phyloP scores from a whole-genome alignment of 2,329 filamentous ascomycete species.

The Colletotrichum aenigma region DNA sequence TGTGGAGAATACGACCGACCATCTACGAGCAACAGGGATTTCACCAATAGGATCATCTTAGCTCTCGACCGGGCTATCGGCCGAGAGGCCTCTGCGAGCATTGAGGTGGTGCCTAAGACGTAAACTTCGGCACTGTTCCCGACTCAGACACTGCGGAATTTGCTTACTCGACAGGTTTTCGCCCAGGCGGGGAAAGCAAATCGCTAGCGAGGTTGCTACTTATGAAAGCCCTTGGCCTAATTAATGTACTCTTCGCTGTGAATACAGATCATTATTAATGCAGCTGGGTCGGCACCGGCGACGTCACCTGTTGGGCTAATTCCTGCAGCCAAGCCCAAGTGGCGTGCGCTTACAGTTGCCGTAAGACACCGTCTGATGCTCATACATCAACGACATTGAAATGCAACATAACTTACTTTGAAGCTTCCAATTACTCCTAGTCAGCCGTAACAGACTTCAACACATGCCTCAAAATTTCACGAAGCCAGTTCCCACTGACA shows the following conservation, averaged over 20 bases:
- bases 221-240: not conserved
- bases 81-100: not conserved
- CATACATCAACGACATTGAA: fast-evolving
- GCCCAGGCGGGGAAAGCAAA: not conserved
- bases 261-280: not conserved
- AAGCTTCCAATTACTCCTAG: not conserved
- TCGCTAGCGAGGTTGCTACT: not conserved
- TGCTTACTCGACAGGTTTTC: not conserved
- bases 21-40: not conserved
- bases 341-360: not conserved
- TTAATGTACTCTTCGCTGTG: not conserved
- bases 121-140: not conserved
- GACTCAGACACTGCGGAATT: not conserved
- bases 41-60: not conserved
- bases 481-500: not conserved
- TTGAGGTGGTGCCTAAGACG: too few species aligned
- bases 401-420: not conserved
- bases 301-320: not conserved
- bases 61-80: not conserved
- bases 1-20: not conserved
- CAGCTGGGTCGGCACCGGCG: not conserved
- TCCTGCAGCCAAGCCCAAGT: not conserved
- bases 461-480: fast-evolving
- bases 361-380: not conserved
- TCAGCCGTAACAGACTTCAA: not conserved